Evolutionary conservation across 208 protist species (phyloP).

Genomic region (Willaertia magna): DNA sequence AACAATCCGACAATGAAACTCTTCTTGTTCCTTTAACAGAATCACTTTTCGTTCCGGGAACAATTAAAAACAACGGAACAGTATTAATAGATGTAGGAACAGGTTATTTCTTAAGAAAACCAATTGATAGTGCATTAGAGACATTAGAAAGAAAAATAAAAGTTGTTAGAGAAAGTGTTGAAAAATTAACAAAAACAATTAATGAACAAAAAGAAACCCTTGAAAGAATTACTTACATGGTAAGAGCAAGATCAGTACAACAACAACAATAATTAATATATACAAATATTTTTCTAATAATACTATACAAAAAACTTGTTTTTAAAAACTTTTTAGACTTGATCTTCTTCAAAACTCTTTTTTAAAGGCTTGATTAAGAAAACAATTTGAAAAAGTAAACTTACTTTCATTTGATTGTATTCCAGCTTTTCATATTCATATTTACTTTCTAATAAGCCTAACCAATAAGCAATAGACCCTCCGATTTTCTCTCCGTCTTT

Average conservation of each 20-base stretch:
- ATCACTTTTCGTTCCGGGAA: not conserved
- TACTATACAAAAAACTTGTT: not conserved
- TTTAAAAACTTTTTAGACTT: not conserved
- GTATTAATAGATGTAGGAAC: constrained; percentile 6
- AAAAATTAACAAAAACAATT: not conserved
- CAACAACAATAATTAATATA: not conserved
- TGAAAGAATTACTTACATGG: not conserved
- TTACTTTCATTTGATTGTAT: not conserved
- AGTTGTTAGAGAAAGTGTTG: not conserved
- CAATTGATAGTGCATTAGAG: not conserved
- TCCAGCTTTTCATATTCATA: not conserved
- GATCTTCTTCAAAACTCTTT: not conserved
- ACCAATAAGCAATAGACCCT: not conserved
- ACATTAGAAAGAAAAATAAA: not conserved
- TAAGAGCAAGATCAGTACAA: not conserved
- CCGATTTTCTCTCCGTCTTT: not conserved
- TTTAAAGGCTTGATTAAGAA: not conserved
- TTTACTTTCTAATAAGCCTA: not conserved
- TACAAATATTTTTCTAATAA: not conserved
- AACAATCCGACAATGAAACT: not conserved
- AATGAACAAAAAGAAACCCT: not conserved
- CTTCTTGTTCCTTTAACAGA: not conserved
- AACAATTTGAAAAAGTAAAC: not conserved
- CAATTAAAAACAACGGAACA: not conserved
- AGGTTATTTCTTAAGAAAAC: not conserved